Conservation (phyloP, 2,329 filamentous ascomycete genomes). For the Scytalidium lignicola region DNA sequence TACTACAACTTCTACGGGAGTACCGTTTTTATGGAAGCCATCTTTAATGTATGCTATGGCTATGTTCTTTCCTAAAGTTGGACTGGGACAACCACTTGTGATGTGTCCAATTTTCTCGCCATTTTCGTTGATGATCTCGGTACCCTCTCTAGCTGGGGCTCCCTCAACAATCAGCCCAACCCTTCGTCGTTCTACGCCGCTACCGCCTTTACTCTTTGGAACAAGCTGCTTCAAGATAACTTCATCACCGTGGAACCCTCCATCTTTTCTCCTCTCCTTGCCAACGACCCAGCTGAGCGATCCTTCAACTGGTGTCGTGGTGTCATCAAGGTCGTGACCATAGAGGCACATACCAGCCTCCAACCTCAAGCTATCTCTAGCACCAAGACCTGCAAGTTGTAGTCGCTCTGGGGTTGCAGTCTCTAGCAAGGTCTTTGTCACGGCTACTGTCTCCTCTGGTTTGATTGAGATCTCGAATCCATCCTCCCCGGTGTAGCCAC, state of each 20-base stretch:
- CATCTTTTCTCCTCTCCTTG: constrained; percentile 62
- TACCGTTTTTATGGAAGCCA: constrained; percentile 64
- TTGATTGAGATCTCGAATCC: constrained; percentile 94
- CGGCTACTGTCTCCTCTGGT: constrained; percentile 54
- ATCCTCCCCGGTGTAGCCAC: constrained; percentile 96
- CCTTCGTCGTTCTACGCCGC: constrained; percentile 65
- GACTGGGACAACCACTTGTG: constrained; percentile 87
- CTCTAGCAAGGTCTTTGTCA: constrained; percentile 55
- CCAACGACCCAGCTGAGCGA: constrained; percentile 76
- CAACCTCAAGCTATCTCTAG: constrained; percentile 84
- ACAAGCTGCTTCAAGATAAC: constrained; percentile 73
- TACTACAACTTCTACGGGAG: constrained; percentile 59
- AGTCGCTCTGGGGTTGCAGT: constrained; percentile 55
- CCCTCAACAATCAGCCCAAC: constrained; percentile 80
- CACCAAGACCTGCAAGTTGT: constrained; percentile 81
- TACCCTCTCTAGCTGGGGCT: constrained; percentile 85
- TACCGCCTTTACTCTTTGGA: constrained; percentile 65
- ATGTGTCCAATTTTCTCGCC: constrained; percentile 69
- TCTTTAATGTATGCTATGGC: constrained; percentile 81
- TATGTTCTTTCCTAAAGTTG: constrained; percentile 82
- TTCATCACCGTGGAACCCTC: constrained; percentile 81
- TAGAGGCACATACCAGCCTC: constrained; percentile 99
- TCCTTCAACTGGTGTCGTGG: constrained; percentile 63
- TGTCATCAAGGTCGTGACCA: constrained; percentile 90
- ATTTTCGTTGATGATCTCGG: constrained; percentile 62